A percentile compares a stretch with the other conserved stretches of the same genome.
These are phyloP conservation scores for Kokia cookei DNA, from an alignment of 441 rosid species.

Conservation along the genomic window DNA sequence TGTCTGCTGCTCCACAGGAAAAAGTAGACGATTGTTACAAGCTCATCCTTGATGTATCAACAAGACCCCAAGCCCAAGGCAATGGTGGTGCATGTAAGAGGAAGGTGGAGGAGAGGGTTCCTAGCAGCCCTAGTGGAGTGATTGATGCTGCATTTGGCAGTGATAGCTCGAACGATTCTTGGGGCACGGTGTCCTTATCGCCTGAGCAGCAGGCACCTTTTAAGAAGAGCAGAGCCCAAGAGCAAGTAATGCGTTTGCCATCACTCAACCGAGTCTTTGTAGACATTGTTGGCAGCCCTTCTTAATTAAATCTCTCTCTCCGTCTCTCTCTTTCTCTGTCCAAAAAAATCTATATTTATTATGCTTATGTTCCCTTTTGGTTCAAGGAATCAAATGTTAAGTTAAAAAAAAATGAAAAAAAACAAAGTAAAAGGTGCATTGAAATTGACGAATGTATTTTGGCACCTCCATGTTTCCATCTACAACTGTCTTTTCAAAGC, in stretches of 20 bases:
- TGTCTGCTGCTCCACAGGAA: constrained; percentile 37
- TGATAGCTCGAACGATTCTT: constrained; percentile 55
- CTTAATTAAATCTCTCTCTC: constrained; percentile 12
- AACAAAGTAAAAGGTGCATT: neutral
- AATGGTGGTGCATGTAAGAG: constrained; percentile 25
- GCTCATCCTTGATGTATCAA: constrained; percentile 31
- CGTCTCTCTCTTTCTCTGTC: too few species aligned
- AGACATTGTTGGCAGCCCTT: constrained; percentile 48
- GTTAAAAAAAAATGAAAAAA: neutral
- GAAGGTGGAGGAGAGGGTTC: constrained; percentile 25
- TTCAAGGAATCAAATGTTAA: neutral
- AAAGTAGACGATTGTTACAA: constrained; percentile 47
- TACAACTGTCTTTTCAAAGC: constrained; percentile 4
- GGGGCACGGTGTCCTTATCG: constrained; percentile 29
- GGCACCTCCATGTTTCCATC: neutral
- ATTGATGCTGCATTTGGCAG: constrained; percentile 51
- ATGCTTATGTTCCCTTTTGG: neutral
- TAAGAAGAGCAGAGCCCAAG: constrained; percentile 56
- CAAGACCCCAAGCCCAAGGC: neutral
- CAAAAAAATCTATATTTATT: neutral
- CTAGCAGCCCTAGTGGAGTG: constrained; percentile 62
- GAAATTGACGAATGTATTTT: constrained; percentile 14
- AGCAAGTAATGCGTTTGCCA: constrained; percentile 20
- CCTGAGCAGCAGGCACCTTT: constrained; percentile 22
- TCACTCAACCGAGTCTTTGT: constrained; percentile 29